phyloP scores from a whole-genome alignment of 495 filamentous ascomycete species.

The Penicillium tannophilum region DNA sequence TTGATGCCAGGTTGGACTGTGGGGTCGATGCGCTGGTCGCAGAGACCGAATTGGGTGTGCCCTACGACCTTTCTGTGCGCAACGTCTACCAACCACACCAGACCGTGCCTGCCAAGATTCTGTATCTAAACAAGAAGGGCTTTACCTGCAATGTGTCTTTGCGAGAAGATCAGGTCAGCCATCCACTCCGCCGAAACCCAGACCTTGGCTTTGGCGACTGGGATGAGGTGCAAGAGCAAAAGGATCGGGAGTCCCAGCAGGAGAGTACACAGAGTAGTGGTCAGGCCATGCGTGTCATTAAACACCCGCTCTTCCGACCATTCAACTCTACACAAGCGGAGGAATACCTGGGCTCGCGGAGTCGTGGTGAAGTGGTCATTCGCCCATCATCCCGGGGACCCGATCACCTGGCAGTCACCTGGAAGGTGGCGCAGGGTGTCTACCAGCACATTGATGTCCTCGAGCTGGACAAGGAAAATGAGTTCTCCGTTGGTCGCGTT shows the following conservation, averaged over 20 bases:
- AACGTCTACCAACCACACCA: slow-evolving; percentile 70
- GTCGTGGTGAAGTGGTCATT: slow-evolving; percentile 88
- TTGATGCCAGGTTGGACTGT: slow-evolving; percentile 90
- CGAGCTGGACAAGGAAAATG: slow-evolving; percentile 93
- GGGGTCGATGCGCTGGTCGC: slow-evolving; percentile 88
- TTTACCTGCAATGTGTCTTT: slow-evolving; percentile 82
- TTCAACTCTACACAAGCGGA: slow-evolving; percentile 94
- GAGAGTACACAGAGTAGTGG: slow-evolving; percentile 81
- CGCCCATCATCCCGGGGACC: slow-evolving; percentile 90
- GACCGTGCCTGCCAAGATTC: slow-evolving; percentile 82
- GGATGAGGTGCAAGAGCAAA: slow-evolving; percentile 78
- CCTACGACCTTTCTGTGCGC: slow-evolving; percentile 57
- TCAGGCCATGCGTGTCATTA: slow-evolving; percentile 89
- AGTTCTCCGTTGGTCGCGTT: slow-evolving; percentile 84
- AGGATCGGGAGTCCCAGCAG: slow-evolving; percentile 73
- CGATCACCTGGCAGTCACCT: slow-evolving; percentile 94
- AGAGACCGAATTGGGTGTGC: slow-evolving; percentile 68
- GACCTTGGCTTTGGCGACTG: slow-evolving; percentile 79
- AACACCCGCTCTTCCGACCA: slow-evolving; percentile 90
- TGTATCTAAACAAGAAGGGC: slow-evolving; percentile 78
- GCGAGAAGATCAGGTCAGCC: slow-evolving; percentile 73
- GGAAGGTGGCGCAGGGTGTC: slow-evolving; percentile 94
- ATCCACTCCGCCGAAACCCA: slow-evolving; percentile 62
- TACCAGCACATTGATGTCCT: slow-evolving; percentile 98
- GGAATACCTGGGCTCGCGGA: slow-evolving; percentile 84